A percentile compares a stretch with the other conserved stretches of the same genome.
These are phyloP conservation scores for Rheum nobile DNA, from an alignment of 148 eudicot species.

Conservation along the genomic window DNA sequence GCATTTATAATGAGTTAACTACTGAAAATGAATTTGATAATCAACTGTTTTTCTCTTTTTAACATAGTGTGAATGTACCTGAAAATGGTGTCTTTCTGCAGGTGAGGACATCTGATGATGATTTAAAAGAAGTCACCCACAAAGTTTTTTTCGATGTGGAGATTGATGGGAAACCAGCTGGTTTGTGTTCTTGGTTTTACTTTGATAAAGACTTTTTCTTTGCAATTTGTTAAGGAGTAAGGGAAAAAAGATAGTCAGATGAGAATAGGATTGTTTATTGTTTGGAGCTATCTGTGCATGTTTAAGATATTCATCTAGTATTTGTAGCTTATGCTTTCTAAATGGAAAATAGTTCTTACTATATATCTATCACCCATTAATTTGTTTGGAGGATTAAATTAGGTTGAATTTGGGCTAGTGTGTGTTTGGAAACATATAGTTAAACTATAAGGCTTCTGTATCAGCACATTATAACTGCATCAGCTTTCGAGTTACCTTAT, in stretches of 20 bases:
- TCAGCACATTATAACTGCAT: too few relatives aligned
- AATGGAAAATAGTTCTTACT: too few relatives aligned
- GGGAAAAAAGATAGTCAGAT: neutral
- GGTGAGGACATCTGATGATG: neutral
- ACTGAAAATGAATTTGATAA: neutral
- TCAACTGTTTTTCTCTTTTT: neutral
- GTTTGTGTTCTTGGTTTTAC: conserved; percentile 24
- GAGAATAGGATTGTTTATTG: neutral
- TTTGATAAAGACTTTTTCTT: neutral
- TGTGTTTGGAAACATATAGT: too few relatives aligned
- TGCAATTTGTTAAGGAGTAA: neutral
- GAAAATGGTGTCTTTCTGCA: neutral
- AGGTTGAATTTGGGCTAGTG: too few relatives aligned
- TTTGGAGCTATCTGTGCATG: too few relatives aligned
- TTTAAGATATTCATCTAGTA: too few relatives aligned
- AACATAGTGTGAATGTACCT: neutral
- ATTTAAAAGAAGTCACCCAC: conserved; percentile 48
- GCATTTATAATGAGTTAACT: conserved; percentile 5
- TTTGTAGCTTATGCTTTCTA: too few relatives aligned
- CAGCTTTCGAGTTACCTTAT: neutral
- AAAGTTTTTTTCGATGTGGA: conserved; percentile 85
- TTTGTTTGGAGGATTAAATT: too few relatives aligned
- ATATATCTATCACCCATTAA: too few relatives aligned
- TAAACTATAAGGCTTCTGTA: too few relatives aligned
- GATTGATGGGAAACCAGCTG: conserved; percentile 58